Evolutionary conservation across 2,329 filamentous ascomycete species (phyloP), one percentile per base, ranked within the genome.

Genomic region (Helminthosporium solani): DNA sequence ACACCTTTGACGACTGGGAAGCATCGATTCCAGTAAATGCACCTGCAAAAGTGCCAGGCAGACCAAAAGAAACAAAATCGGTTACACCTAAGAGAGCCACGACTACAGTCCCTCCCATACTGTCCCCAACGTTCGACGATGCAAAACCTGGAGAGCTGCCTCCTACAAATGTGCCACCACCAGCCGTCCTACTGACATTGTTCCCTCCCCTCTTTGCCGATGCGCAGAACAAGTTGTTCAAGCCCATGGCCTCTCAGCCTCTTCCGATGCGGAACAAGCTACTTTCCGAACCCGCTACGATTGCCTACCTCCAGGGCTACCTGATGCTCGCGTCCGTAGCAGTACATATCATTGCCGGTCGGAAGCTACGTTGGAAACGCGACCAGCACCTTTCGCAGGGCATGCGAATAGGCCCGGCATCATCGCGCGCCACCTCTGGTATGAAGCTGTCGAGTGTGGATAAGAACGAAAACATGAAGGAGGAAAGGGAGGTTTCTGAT

Each of bases 361-460:
- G 92, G 47, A 90, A 88, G 61, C 75, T 87, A 41, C 86, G 92
- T 46, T 97, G 92, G 92, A 92, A 95, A 66, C 82, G 92, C 43
- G 92, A 97, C 70, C 86, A 83, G 51, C 84, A 90, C 51, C 76
- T 97, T 11, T 82, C 88, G 1, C 90, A 96, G 68, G 85, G 86
- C 62, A 96, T 95, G 88, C 84, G 87, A 46, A 95, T 97, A 50
- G 83, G 83, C 0, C 81, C 81, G 16, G 88, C 89, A 1, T 83
- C 84, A 14, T 89, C 88, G 58, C 69, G 73, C 40, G 85, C 78
- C 57, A 72, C 73, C 25, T 86, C 79, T n/a, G 83, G 92, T 3
- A 96, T 97, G 92, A 97, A 96, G 71, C 80, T 97, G 16, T 82
- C 86, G 0, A 87, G 89, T 11, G 76, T 97, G 33, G 91, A 96